These are phyloP conservation scores for Hylodesmum podocarpum DNA, from an alignment of 306 rosid genomes.

Conservation along the genomic window DNA sequence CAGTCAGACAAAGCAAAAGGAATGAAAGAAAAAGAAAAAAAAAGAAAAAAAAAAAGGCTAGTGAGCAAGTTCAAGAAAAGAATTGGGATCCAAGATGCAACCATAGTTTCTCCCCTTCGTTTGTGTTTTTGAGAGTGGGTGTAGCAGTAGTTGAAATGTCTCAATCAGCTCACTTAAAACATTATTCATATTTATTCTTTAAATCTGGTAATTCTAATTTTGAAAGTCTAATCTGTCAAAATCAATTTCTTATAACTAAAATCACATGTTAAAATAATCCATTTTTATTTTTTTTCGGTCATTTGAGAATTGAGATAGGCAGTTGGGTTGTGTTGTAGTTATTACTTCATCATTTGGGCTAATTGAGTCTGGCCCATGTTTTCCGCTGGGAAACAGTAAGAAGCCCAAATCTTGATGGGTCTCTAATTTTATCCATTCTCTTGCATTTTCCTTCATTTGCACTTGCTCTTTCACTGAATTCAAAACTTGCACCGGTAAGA, in stretches of 20 bases:
- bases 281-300: too few species aligned
- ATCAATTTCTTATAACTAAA: background rate
- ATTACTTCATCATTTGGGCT: too few species aligned
- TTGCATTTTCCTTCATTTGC: too few species aligned
- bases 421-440: too few species aligned
- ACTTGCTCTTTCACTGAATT: too few species aligned
- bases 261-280: background rate
- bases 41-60: conserved; percentile 19
- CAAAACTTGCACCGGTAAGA: too few species aligned
- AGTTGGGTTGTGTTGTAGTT: background rate
- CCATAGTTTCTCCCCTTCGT: background rate
- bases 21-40: conserved; percentile 27
- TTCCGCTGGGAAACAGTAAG: too few species aligned
- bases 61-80: background rate
- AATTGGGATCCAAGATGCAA: conserved; percentile 27
- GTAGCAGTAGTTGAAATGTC: background rate
- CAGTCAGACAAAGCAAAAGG: conserved; percentile 16
- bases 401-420: too few species aligned
- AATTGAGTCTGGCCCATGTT: too few species aligned
- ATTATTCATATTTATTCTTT: background rate
- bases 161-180: background rate
- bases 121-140: background rate
- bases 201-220: background rate
- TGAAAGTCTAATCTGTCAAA: too few species aligned
- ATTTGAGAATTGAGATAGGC: background rate